These are phyloP conservation scores for Helicocarpus griseus DNA, from an alignment of 2,329 filamentous ascomycete species.

Conservation along the genomic window DNA sequence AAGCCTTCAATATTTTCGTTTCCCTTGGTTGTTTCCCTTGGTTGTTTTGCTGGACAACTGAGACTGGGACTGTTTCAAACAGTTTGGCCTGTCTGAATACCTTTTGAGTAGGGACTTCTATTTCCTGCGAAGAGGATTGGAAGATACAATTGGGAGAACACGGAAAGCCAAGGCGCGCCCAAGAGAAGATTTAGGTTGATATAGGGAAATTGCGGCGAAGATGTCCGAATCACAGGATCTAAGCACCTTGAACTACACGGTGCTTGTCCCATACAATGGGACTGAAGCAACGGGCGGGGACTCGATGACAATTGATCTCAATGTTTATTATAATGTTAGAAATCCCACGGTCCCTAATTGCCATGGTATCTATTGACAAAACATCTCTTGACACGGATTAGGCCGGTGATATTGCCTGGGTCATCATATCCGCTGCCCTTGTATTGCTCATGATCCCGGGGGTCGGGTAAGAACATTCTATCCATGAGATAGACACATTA, in stretches of 20 bases:
- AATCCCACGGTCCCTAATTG: neutral
- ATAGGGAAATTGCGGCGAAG: too few species aligned
- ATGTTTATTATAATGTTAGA: slow-evolving; percentile 65
- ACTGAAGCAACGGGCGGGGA: slow-evolving; percentile 51
- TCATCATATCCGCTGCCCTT: slow-evolving; percentile 64
- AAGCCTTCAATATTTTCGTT: neutral
- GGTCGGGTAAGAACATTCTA: slow-evolving; percentile 48
- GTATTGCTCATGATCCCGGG: slow-evolving; percentile 90
- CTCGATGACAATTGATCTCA: slow-evolving; percentile 55
- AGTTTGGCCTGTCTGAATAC: too few species aligned
- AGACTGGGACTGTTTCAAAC: too few species aligned
- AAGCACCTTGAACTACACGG: slow-evolving; percentile 12
- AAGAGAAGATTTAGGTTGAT: too few species aligned
- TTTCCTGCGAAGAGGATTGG: too few species aligned
- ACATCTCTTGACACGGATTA: too few species aligned
- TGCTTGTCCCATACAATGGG: slow-evolving; percentile 49
- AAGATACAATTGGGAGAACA: too few species aligned
- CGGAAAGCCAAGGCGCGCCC: too few species aligned
- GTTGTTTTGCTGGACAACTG: neutral
- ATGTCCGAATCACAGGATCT: slow-evolving; percentile 7
- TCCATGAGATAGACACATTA: neutral
- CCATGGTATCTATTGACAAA: too few species aligned
- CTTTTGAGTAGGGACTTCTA: too few species aligned
- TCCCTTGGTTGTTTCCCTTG: neutral
- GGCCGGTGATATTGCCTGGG: slow-evolving; percentile 75